Evolutionary conservation across 305 asterid species (phyloP).

Genomic region (Lippia alba): DNA sequence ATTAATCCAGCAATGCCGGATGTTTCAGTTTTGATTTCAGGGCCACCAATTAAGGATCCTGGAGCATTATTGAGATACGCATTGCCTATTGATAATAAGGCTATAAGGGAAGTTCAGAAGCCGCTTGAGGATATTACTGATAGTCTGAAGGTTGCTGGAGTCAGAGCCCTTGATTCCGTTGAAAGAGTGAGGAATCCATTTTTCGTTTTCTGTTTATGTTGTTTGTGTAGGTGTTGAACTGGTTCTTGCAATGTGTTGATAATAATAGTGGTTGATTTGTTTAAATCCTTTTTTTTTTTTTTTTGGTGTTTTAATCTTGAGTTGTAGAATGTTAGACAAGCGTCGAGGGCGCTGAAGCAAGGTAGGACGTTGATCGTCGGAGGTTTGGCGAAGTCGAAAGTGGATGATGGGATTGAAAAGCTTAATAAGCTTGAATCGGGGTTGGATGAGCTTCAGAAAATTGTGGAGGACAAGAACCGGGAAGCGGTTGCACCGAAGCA

Average conservation of each 20-base stretch:
- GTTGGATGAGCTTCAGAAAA: slow-evolving; percentile 72
- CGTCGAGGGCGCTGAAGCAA: slow-evolving; percentile 80
- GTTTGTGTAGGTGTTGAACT: not conserved
- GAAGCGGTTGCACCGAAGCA: slow-evolving; percentile 88
- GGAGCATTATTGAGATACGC: slow-evolving; percentile 91
- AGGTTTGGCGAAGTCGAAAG: slow-evolving; percentile 86
- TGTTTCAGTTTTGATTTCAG: slow-evolving; percentile 87
- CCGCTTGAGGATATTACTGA: slow-evolving; percentile 97
- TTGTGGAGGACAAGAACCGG: slow-evolving; percentile 78
- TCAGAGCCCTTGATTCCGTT: slow-evolving; percentile 81
- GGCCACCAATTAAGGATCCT: slow-evolving; percentile 98
- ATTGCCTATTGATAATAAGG: slow-evolving; percentile 90
- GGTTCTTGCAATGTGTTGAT: slow-evolving; percentile 22
- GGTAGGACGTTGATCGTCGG: slow-evolving; percentile 76
- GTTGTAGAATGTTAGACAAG: slow-evolving; percentile 85
- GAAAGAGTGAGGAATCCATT: slow-evolving; percentile 72
- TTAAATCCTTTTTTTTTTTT: not conserved
- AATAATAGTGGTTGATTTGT: not conserved
- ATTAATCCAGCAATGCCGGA: slow-evolving; percentile 72
- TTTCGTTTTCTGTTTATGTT: slow-evolving; percentile 19
- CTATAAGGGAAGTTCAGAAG: slow-evolving; percentile 94
- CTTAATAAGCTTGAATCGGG: slow-evolving; percentile 85
- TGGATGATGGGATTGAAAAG: slow-evolving; percentile 75
- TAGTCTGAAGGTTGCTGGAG: slow-evolving; percentile 85
- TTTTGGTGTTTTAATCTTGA: slow-evolving; percentile 21